Conservation (phyloP, 2,329 filamentous ascomycete genomes). For the Scedosporium dehoogii region DNA sequence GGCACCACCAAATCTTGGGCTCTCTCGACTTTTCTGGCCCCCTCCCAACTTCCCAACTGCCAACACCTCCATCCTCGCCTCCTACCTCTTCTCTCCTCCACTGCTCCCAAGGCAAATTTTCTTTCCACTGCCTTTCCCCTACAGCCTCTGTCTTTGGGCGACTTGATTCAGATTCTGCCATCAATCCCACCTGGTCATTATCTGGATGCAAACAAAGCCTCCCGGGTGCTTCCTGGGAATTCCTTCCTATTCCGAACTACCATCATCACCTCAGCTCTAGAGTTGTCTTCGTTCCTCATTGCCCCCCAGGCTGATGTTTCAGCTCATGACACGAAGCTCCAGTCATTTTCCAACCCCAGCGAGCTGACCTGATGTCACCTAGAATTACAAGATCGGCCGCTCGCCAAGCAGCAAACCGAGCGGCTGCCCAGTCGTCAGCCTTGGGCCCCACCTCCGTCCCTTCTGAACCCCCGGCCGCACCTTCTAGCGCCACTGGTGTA, state of each 20-base stretch:
- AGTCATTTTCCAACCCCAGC: background rate
- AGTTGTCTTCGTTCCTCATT: background rate
- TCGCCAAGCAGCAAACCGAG: slow-evolving; percentile 68
- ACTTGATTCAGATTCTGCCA: background rate
- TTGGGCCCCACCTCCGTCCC: slow-evolving; percentile 27
- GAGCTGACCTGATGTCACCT: slow-evolving; percentile 67
- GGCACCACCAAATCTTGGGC: background rate
- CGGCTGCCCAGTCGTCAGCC: slow-evolving; percentile 30
- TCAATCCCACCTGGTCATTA: background rate
- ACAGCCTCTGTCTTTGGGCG: background rate
- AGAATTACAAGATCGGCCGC: slow-evolving; percentile 94
- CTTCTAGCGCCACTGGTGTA: slow-evolving; percentile 24
- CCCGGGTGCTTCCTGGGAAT: background rate
- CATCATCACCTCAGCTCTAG: background rate
- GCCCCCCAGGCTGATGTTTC: background rate
- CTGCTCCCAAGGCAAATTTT: background rate
- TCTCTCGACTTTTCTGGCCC: background rate
- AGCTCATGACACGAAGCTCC: background rate
- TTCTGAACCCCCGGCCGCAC: slow-evolving; percentile 28
- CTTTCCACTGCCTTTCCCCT: background rate
- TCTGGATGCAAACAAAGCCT: background rate
- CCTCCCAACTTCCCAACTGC: background rate
- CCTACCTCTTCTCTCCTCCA: background rate
- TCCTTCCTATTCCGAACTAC: background rate
- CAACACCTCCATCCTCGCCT: background rate